These are phyloP conservation scores for Penicillium macrosclerotiorum DNA, from an alignment of 495 filamentous ascomycete genomes.

Conservation along the genomic window DNA sequence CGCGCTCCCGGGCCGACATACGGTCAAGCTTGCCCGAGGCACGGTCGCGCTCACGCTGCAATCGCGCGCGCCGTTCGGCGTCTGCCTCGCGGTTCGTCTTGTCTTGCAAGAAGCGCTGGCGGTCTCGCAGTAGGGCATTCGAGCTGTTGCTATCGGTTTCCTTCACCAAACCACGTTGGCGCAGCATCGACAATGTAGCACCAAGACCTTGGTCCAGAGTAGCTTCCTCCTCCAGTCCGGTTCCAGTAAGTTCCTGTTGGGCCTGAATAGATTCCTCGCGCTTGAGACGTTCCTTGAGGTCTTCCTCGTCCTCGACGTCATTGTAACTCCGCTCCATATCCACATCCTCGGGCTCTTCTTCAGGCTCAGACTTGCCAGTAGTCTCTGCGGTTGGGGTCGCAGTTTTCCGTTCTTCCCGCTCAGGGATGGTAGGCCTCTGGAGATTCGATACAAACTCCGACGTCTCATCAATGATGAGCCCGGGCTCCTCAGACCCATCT, in stretches of 20 bases:
- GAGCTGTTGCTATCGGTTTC: constrained; percentile 57
- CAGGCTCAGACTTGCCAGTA: constrained; percentile 45
- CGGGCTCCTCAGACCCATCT: constrained; percentile 58
- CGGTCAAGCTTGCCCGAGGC: constrained; percentile 75
- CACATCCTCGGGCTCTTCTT: constrained; percentile 54
- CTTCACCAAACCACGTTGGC: constrained; percentile 76
- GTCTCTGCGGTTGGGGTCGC: constrained; percentile 44
- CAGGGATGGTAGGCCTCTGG: constrained; percentile 64
- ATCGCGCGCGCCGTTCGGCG: constrained; percentile 73
- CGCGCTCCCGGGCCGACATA: constrained; percentile 86
- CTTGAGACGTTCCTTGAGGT: constrained; percentile 46
- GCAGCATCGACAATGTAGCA: constrained; percentile 75
- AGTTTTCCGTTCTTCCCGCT: constrained; percentile 49
- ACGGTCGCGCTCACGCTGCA: constrained; percentile 84
- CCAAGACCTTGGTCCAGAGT: constrained; percentile 75
- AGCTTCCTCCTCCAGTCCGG: constrained; percentile 82
- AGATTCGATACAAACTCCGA: constrained; percentile 90
- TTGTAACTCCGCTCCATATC: constrained; percentile 61
- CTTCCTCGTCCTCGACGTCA: constrained; percentile 56
- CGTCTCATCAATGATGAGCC: constrained; percentile 90
- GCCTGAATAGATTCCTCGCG: constrained; percentile 45
- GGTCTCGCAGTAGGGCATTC: constrained; percentile 69
- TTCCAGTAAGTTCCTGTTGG: constrained; percentile 56
- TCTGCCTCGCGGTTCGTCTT: constrained; percentile 70
- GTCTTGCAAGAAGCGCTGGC: constrained; percentile 76